phyloP scores from a whole-genome alignment of 2,329 filamentous ascomycete genomes.

The Zarea fungicola region DNA sequence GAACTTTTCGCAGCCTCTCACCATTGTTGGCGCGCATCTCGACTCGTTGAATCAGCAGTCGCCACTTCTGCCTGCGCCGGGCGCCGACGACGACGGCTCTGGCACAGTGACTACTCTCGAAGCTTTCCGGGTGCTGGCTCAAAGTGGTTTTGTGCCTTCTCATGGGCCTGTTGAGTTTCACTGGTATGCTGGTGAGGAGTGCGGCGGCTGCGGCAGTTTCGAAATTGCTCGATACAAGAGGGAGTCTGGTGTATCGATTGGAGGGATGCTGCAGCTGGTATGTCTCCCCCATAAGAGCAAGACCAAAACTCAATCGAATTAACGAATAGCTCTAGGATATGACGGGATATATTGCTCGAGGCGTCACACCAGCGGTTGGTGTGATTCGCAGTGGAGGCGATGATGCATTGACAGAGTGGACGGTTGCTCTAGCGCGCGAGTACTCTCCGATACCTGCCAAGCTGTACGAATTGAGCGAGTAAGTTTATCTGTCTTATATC shows the following conservation, averaged over 20 bases:
- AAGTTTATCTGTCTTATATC: constrained; percentile 17
- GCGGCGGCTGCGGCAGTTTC: constrained; percentile 59
- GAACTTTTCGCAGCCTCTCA: constrained; percentile 27
- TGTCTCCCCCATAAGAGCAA: constrained; percentile 10
- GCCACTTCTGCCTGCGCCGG: constrained; percentile 63
- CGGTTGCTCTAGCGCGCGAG: constrained; percentile 27
- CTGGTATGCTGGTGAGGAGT: constrained; percentile 75
- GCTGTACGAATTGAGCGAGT: constrained; percentile 27
- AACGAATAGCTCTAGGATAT: constrained; percentile 32
- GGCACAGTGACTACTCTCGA: constrained; percentile 71
- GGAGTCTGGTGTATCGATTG: constrained; percentile 55
- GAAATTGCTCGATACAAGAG: constrained; percentile 65
- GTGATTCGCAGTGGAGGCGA: constrained; percentile 34
- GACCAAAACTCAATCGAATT: constrained; percentile 56
- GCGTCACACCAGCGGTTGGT: constrained; percentile 34
- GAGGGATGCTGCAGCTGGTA: constrained; percentile 64
- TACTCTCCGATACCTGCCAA: constrained; percentile 31
- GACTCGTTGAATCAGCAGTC: constrained; percentile 71
- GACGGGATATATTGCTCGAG: constrained; percentile 32
- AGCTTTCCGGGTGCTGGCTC: constrained; percentile 59
- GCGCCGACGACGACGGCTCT: constrained; percentile 69
- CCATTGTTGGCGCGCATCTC: constrained; percentile 64
- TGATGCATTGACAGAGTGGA: constrained; percentile 32
- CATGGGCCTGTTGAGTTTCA: constrained; percentile 61
- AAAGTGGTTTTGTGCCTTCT: constrained; percentile 31